Base-by-base conservation (phyloP, 2,329 filamentous ascomycete species). In the Bipolaris sorokiniana region DNA sequence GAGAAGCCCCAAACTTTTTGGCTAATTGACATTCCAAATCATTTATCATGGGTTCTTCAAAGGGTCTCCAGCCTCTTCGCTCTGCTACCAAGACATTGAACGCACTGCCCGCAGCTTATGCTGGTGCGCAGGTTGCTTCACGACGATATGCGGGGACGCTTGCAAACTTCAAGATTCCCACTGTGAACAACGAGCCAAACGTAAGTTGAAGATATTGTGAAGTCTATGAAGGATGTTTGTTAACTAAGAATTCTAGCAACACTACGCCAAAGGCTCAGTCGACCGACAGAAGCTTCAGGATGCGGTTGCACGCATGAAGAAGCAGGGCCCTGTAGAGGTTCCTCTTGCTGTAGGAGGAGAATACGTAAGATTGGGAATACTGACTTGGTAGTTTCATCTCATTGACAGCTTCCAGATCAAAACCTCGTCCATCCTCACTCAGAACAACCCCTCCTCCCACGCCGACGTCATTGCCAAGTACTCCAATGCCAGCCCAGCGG, bases 171-270 rank as follows among this genome's bases (percentile, higher is more conserved):
- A 94, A 91, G 82, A 86, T 93, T 49, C 95, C 95, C 48, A 88
- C 88, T 62, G 86, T 97, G 68, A 82, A 86, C 74, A 99, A 99
- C 76, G 95, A 99, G 81, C 92, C 92, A n/a, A 99, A 97, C 76
- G 93, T 97, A 79, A 77, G 91, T 52, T 7, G 2, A 5, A 18
- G 28, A 36, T 2, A 7, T 20, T 23, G n/a, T 0, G 0, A 15
- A 3, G 4, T n/a, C 1, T 38, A 3, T n/a, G 6, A 7, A 22
- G 9, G 11, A 3, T 11, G 5, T n/a, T 9, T 15, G 38, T 56
- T 69, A 20, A 69, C 6, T n/a, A n/a, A 4, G 11, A 4, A 18
- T 2, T 54, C 54, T 68, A 97, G 92, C 90, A 96, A 81, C 90
- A 94, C 78, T 99, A 97, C 76, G 83, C 84, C 62, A 95, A 95